Evolutionary conservation across 2,329 filamentous ascomycete species (phyloP), one percentile per base, ranked within the genome.

Genomic region (Trichophyton benhamiae): DNA sequence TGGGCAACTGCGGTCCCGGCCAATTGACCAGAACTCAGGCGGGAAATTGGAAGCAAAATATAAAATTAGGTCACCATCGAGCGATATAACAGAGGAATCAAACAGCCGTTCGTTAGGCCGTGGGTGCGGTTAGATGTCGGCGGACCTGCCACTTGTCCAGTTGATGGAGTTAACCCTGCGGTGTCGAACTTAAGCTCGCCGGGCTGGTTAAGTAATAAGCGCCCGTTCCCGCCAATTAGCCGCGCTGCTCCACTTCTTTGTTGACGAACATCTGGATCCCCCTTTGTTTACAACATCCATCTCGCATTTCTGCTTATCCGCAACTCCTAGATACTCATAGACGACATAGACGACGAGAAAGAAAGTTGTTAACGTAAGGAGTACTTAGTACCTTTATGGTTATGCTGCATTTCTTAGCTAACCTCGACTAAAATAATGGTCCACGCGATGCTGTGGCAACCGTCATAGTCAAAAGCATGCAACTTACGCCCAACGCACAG

Each of bases 11-110:
- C 38, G 38, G 57, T 62, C 49, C 63, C 59, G 62, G 62, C 60
- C 63, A 65, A 65, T 65, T 63, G 63, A 63, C 62, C 62, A 65
- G 63, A 62, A 59, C 63, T 62, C 52, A 52, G 36, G 41, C 3
- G 20, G 33, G 44, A 36, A 44, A 46, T 20, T 57, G 9, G 15
- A 52, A 48, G 49, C 46, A 38, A 30, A 38, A 46, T 38, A 27
- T 42, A 22, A 13, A 11, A 36, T n/a, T 25, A 25, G 42, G 13
- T 48, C 38, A 59, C 57, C 57, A 59, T 46, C 7, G 57, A 59
- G 57, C 8, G 22, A 30, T 30, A 13, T n/a, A 30, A 13, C 13
- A 53, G 3, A 53, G 11, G 0, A 9, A 7, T 17, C 27, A 53
- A n/a, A 22, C 1, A 22, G 9, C 49, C 11, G 27, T 1, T 30